Evolutionary conservation across 805 yeast species (phyloP).

Genomic region (Candida dajiaensis): DNA sequence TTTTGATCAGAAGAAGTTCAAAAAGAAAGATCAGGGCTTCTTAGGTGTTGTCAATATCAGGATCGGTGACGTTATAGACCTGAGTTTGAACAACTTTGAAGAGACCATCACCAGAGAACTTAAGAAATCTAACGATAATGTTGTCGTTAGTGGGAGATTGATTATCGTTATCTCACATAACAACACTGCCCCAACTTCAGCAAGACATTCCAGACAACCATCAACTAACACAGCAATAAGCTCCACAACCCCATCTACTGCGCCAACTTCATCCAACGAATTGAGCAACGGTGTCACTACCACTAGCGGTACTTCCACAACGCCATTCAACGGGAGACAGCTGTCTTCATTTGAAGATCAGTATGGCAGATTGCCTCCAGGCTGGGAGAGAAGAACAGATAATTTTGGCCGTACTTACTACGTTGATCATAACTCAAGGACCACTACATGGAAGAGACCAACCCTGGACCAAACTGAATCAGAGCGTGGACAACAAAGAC

Average conservation of each 20-base stretch:
- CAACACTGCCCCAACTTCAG: slow-evolving; percentile 8
- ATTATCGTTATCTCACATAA: slow-evolving; percentile 64
- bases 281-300: neutral
- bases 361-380: slow-evolving; percentile 92
- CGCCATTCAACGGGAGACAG: slow-evolving; percentile 40
- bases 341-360: slow-evolving; percentile 96
- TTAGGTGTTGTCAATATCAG: slow-evolving; percentile 92
- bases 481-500: slow-evolving; percentile 53
- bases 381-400: slow-evolving; percentile 99
- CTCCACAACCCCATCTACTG: slow-evolving; percentile 10
- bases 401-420: slow-evolving; percentile 96
- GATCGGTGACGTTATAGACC: slow-evolving; percentile 82
- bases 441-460: slow-evolving; percentile 99
- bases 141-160: slow-evolving; percentile 90
- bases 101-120: slow-evolving; percentile 92
- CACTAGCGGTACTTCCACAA: slow-evolving; percentile 19
- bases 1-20: slow-evolving; percentile 95
- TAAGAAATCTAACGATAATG: slow-evolving; percentile 84
- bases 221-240: slow-evolving; percentile 17
- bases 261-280: slow-evolving; percentile 3
- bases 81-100: slow-evolving; percentile 41
- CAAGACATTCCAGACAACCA: slow-evolving; percentile 21
- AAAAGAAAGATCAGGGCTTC: slow-evolving; percentile 97
- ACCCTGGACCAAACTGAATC: slow-evolving; percentile 73
- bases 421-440: slow-evolving; percentile 95